Percentiles rank a stretch among this genome's conserved stretches.
Conservation (phyloP, 2,329 filamentous ascomycete genomes). For the Talaromyces piceae region DNA sequence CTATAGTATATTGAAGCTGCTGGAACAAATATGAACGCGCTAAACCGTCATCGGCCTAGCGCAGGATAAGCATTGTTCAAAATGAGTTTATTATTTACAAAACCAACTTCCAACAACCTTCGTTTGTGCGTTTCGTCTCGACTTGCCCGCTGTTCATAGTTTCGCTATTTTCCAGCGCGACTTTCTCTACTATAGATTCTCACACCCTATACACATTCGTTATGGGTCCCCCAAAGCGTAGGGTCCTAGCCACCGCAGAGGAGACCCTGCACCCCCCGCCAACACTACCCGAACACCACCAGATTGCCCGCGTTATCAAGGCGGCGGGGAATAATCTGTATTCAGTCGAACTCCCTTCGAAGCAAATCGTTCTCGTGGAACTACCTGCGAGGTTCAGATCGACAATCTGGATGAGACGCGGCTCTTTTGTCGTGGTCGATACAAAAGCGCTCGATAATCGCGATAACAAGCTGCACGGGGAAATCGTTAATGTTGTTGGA, state of each 20-base stretch:
- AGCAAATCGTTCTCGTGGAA: slow-evolving; percentile 64
- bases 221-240: slow-evolving; percentile 71
- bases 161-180: background rate
- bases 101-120: background rate
- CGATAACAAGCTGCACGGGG: slow-evolving; percentile 72
- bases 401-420: slow-evolving; percentile 86
- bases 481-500: slow-evolving; percentile 86
- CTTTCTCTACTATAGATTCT: background rate
- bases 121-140: background rate
- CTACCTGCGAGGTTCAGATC: slow-evolving; percentile 79
- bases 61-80: no score
- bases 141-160: background rate
- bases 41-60: no score
- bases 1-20: no score
- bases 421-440: slow-evolving; percentile 80
- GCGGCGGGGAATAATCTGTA: slow-evolving; percentile 88
- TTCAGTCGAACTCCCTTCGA: slow-evolving; percentile 63
- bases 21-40: no score
- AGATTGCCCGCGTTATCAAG: slow-evolving; percentile 70
- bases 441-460: slow-evolving; percentile 56
- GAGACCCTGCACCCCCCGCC: slow-evolving; percentile 58
- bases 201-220: background rate
- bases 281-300: slow-evolving; percentile 44
- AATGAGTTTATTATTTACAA: background rate
- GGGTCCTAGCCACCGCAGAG: slow-evolving; percentile 68